Conservation (phyloP, 202 grass and related monocot genomes). For the Carex arenaria region DNA sequence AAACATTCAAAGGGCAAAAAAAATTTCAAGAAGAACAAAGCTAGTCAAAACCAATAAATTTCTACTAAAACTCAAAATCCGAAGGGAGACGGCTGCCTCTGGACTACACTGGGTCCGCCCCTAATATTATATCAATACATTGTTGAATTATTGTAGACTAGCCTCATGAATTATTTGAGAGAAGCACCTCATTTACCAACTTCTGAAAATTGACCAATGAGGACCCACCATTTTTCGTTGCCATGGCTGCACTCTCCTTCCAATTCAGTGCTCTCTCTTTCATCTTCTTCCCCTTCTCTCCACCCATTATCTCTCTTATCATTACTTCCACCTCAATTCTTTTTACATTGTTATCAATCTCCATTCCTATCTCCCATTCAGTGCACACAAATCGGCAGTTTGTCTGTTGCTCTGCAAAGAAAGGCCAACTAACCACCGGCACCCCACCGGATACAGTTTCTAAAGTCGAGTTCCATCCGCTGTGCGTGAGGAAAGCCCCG, state of each 20-base stretch:
- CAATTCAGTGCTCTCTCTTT: conserved; percentile 26
- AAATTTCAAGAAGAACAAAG: too few species aligned
- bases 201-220: conserved; percentile 41
- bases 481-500: conserved; percentile 62
- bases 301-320: conserved; percentile 47
- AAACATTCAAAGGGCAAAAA: too few species aligned
- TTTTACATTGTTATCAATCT: conserved; percentile 51
- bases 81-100: too few species aligned
- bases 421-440: conserved; percentile 60
- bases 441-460: conserved; percentile 49
- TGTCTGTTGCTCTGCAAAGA: conserved; percentile 58
- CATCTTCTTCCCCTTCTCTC: conserved; percentile 48
- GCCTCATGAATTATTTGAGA: not conserved
- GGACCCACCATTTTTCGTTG: conserved; percentile 23
- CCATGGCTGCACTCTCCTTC: conserved; percentile 18
- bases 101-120: too few species aligned
- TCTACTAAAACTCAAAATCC: too few species aligned
- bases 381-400: conserved; percentile 39
- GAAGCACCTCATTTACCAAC: conserved; percentile 35
- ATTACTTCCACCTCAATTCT: conserved; percentile 32
- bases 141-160: not conserved
- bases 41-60: too few species aligned
- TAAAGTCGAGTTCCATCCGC: conserved; percentile 71
- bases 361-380: conserved; percentile 55
- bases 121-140: too few species aligned